phyloP scores from a whole-genome alignment of 495 filamentous ascomycete genomes.

The Daldinia childiae region DNA sequence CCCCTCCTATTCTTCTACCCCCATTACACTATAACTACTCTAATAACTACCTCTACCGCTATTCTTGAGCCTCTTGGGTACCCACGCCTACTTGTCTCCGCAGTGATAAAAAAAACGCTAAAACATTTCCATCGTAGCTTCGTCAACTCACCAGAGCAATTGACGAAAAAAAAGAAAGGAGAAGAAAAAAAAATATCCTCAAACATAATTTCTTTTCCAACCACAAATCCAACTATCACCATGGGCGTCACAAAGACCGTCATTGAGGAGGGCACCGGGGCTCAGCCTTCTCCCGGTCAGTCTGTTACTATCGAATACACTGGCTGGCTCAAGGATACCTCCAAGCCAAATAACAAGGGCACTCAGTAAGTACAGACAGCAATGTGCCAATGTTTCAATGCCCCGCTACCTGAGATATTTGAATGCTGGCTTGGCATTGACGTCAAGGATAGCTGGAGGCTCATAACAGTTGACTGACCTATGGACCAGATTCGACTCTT shows the following conservation, averaged over 20 bases:
- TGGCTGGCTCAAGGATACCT: constrained; percentile 77
- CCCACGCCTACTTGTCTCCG: constrained; percentile 23
- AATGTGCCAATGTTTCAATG: constrained; percentile 1
- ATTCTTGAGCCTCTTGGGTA: constrained; percentile 27
- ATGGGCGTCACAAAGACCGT: constrained; percentile 64
- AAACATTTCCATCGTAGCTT: constrained; percentile 28
- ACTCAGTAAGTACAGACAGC: constrained; percentile 48
- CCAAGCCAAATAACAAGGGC: constrained; percentile 61
- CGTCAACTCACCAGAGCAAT: constrained; percentile 21
- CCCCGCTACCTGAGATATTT: constrained; percentile 3
- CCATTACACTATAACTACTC: background rate
- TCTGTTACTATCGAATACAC: constrained; percentile 83
- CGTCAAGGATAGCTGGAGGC: constrained; percentile 13
- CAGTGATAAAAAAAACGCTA: constrained; percentile 36
- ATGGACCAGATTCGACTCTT: constrained; percentile 78
- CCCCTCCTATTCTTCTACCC: constrained; percentile 1
- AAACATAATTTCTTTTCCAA: background rate
- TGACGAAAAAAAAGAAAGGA: constrained; percentile 1
- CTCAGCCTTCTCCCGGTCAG: constrained; percentile 69
- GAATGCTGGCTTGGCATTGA: constrained; percentile 27
- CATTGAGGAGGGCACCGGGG: constrained; percentile 53
- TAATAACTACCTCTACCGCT: background rate
- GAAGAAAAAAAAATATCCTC: constrained; percentile 4
- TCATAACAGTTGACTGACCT: constrained; percentile 25
- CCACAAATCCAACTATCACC: constrained; percentile 23